These are phyloP conservation scores for Acidiella bohemica DNA, from an alignment of 495 filamentous ascomycete genomes.

Conservation along the genomic window DNA sequence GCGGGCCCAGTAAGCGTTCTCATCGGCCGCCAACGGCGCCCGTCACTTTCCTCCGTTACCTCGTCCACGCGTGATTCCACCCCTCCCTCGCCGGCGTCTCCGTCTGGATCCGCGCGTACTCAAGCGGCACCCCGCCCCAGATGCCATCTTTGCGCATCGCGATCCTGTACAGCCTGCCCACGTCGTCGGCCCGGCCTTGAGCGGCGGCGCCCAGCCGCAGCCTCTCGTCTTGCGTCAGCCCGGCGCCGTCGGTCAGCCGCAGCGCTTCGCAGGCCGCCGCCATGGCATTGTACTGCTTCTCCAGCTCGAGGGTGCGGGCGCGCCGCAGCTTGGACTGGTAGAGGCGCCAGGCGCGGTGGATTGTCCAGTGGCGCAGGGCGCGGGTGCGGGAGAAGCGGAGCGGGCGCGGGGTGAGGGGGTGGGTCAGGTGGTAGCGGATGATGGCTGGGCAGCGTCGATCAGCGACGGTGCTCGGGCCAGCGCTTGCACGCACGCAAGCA, in stretches of 20 bases:
- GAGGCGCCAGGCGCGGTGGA: constrained; percentile 86
- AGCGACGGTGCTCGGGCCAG: too few species aligned
- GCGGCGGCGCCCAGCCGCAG: constrained; percentile 36
- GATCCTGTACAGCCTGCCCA: constrained; percentile 66
- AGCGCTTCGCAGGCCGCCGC: constrained; percentile 66
- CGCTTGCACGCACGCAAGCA: too few species aligned
- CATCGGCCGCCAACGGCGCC: too few species aligned
- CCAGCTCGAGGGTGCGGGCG: constrained; percentile 46
- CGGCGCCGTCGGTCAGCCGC: constrained; percentile 33
- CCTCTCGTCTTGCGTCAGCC: constrained; percentile 25
- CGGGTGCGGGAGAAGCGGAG: constrained; percentile 78
- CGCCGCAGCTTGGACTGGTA: constrained; percentile 50
- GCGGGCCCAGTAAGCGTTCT: too few species aligned
- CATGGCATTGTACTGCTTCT: constrained; percentile 71
- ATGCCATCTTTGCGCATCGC: constrained; percentile 77
- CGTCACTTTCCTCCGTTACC: too few species aligned
- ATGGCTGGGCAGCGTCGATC: constrained; percentile 30
- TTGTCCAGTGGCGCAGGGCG: constrained; percentile 93
- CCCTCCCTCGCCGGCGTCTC: constrained; percentile 57
- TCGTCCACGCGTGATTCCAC: constrained; percentile 68
- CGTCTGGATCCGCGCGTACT: constrained; percentile 73
- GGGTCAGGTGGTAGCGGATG: constrained; percentile 53
- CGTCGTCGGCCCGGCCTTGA: constrained; percentile 44
- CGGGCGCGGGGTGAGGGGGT: constrained; percentile 57
- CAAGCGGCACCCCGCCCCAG: constrained; percentile 62